Evolutionary conservation across 108 stramenopile genomes (phyloP), one percentile per base, ranked within the genome.

Genomic region (Cyclotella atomus): DNA sequence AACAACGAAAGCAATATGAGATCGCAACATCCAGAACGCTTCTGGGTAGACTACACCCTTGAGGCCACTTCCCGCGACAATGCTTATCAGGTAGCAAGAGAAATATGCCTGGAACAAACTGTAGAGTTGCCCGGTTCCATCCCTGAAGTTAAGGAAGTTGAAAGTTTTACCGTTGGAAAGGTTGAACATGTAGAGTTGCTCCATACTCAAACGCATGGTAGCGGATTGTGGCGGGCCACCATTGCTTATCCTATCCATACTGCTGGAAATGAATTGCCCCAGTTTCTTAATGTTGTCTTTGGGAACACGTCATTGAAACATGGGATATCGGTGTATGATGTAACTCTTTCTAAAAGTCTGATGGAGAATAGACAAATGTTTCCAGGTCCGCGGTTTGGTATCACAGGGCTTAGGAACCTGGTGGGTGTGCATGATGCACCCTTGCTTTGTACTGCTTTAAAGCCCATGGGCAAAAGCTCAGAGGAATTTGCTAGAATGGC

Each of bases 61-160:
- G 75, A 75, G n/a, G 65, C 75, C 0, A 20, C 56, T 17, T 67
- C 75, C 23, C 50, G 43, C 25, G 53, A 43, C 27, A 47, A 65
- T 21, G 72, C 62, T 2, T 5, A 59, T 10, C 33, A 28, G 6
- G 19, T 65, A 8, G 72, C 63, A 5, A 35, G 72, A 8, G 75
- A 75, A 50, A 44, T 75, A 45, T 75, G 75, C 21, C 59, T 75
- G 16, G 75, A 75, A 38, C 75, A 75, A 61, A 75, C 75, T 2
- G 75, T 75, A 2, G 75, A 75, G 29, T 49, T 75, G 24, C 75
- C 75, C 28, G 75, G 75, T 12, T 12, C 32, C 3, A 57, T 52
- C 8, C 28, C 65, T 7, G 49, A 56, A 17, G 75, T 75, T 14
- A 67, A 50, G 36, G 24, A 50, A 17, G 75, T 75, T 2, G 75